Evolutionary conservation across 441 rosid species (phyloP).

Genomic region (Pelargonium australe): DNA sequence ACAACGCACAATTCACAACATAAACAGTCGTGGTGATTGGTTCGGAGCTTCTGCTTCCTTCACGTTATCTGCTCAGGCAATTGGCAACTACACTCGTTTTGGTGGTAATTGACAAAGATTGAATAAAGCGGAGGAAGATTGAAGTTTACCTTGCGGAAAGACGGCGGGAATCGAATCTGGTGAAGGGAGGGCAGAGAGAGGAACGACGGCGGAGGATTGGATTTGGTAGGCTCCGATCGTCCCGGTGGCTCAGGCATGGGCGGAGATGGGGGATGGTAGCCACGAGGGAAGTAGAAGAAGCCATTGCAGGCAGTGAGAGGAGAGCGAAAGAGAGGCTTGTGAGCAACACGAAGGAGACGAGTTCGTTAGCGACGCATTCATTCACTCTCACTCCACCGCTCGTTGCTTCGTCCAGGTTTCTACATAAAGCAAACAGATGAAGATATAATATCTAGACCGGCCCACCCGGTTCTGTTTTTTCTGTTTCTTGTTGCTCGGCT

Average conservation of each 20-base stretch:
- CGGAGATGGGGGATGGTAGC: constrained; percentile 12
- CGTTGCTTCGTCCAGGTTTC: too few relatives aligned
- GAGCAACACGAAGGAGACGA: neutral
- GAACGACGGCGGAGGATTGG: neutral
- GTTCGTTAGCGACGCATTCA: neutral
- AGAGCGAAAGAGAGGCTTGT: neutral
- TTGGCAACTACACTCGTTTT: neutral
- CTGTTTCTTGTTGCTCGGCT: too few relatives aligned
- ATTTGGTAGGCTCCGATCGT: neutral
- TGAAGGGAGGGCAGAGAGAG: constrained; percentile 9
- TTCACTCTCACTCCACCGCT: too few relatives aligned
- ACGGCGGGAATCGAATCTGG: constrained; percentile 8
- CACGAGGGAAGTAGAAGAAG: constrained; percentile 22
- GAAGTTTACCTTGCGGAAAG: constrained; percentile 13
- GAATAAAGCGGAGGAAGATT: neutral
- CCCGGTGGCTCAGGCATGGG: constrained; percentile 3
- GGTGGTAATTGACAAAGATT: neutral
- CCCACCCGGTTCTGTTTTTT: too few relatives aligned
- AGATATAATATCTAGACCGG: too few relatives aligned
- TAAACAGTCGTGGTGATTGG: neutral
- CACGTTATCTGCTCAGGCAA: neutral
- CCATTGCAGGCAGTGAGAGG: constrained; percentile 12
- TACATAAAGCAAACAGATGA: too few relatives aligned
- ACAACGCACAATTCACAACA: neutral
- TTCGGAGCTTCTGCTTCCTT: neutral